phyloP scores from a whole-genome alignment of 805 yeast genomes.

The Clavispora phyllophila region DNA sequence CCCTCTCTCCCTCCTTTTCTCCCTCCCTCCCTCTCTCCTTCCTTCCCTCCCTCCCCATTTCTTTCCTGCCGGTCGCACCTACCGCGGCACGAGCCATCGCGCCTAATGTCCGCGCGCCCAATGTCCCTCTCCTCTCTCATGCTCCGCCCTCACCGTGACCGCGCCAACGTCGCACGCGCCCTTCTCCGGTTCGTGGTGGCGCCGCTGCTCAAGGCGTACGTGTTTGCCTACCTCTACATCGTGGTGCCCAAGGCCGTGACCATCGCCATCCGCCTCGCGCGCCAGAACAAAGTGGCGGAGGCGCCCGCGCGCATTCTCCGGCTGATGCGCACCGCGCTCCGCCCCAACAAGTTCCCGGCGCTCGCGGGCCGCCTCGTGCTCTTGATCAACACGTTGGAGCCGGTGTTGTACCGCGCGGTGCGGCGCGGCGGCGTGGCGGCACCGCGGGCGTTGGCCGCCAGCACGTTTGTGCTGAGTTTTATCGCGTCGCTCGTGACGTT shows the following conservation, averaged over 20 bases:
- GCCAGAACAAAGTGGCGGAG: conserved; percentile 1
- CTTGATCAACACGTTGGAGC: conserved; percentile 25
- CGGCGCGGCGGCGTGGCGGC: conserved; percentile 1
- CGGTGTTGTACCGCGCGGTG: conserved; percentile 16
- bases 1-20: too few relatives aligned
- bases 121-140: too few relatives aligned
- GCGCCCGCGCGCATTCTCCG: conserved; percentile 12
- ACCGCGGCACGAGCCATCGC: not conserved
- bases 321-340: conserved; percentile 21
- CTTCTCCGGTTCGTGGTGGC: conserved; percentile 10
- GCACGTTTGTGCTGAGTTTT: conserved; percentile 27
- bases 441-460: conserved; percentile 7
- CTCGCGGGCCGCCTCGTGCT: conserved; percentile 30
- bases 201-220: conserved; percentile 30
- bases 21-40: too few relatives aligned
- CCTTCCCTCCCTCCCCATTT: too few relatives aligned
- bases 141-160: not conserved
- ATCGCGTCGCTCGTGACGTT: conserved; percentile 24
- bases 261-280: conserved; percentile 8
- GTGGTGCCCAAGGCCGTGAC: conserved; percentile 26
- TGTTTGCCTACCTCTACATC: conserved; percentile 31
- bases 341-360: conserved; percentile 29
- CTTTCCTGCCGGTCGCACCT: too few relatives aligned
- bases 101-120: not conserved
- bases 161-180: not conserved